These are phyloP conservation scores for Aristolochia californica DNA, from an alignment of 164 flowering plant genomes.

Conservation along the genomic window DNA sequence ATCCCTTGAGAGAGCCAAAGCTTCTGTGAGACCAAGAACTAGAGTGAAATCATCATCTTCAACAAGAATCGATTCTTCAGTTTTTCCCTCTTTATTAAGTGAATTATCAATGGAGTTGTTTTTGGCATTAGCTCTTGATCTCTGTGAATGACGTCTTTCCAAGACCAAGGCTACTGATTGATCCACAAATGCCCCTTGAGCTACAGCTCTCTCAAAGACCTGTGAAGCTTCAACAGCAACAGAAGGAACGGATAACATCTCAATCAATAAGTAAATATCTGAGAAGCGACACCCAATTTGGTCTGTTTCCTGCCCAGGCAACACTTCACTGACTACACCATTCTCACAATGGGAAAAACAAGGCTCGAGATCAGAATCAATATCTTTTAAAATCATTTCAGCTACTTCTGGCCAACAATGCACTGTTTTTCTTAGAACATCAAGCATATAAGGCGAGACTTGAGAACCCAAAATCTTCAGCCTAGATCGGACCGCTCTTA, in stretches of 20 bases:
- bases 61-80: conserved; percentile 32
- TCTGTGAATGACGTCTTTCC: conserved; percentile 69
- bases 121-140: conserved; percentile 29
- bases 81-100: conserved; percentile 44
- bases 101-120: conserved; percentile 30
- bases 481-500: conserved; percentile 66
- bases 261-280: conserved; percentile 67
- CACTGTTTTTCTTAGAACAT: conserved; percentile 62
- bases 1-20: conserved; percentile 69
- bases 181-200: conserved; percentile 57
- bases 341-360: conserved; percentile 41
- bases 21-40: conserved; percentile 82
- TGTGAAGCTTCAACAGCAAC: conserved; percentile 82
- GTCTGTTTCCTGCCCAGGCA: conserved; percentile 35
- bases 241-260: conserved; percentile 83
- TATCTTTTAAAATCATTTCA: conserved; percentile 67
- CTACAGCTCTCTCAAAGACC: conserved; percentile 84
- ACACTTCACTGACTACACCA: conserved; percentile 30
- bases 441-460: conserved; percentile 73
- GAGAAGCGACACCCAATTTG: conserved; percentile 46
- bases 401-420: conserved; percentile 78
- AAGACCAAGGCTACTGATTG: conserved; percentile 70
- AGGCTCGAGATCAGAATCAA: conserved; percentile 46
- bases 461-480: conserved; percentile 65
- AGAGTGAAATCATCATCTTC: conserved; percentile 65